A percentile compares a stretch with the other conserved stretches of the same genome.
phyloP scores from a whole-genome alignment of 2,329 filamentous ascomycete genomes.

The Scorias spongiosa region DNA sequence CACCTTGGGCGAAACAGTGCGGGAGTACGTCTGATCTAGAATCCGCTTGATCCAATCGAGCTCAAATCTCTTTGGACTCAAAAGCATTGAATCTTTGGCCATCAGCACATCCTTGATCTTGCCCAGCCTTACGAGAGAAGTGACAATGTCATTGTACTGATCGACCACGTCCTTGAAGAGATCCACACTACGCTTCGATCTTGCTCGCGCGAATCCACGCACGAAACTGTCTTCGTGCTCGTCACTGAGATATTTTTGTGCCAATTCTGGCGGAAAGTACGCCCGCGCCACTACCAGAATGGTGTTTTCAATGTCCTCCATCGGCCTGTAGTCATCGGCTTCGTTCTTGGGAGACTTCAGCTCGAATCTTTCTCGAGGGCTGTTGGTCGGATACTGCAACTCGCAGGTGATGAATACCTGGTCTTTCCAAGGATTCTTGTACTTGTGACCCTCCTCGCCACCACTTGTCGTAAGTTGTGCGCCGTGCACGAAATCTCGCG shows the following conservation, averaged over 20 bases:
- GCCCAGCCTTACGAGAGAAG: conserved; percentile 25
- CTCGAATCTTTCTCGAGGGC: conserved; percentile 40
- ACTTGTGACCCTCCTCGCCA: conserved; percentile 29
- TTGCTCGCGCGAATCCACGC: conserved; percentile 61
- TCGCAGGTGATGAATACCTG: conserved; percentile 30
- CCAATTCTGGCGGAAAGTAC: conserved; percentile 60
- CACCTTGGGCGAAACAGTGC: conserved; percentile 79
- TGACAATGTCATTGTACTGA: conserved; percentile 21
- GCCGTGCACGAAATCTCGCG: conserved; percentile 24
- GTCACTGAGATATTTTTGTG: conserved; percentile 53
- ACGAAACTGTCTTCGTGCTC: conserved; percentile 49
- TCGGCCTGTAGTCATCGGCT: conserved; percentile 47
- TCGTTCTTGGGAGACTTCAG: conserved; percentile 60
- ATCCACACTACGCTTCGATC: conserved; percentile 51
- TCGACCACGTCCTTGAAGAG: conserved; percentile 63
- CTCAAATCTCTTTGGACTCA: not conserved
- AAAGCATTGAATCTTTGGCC: conserved; percentile 48
- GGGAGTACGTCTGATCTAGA: conserved; percentile 68
- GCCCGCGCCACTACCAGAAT: conserved; percentile 48
- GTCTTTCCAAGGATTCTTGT: conserved; percentile 34
- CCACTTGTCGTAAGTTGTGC: conserved; percentile 22
- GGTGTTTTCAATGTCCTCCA: conserved; percentile 46
- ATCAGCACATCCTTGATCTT: conserved; percentile 59
- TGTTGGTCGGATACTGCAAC: conserved; percentile 69
- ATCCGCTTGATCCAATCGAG: conserved; percentile 56